These are phyloP conservation scores for Lipomyces yamanashiensis DNA, from an alignment of 805 yeast species.

Conservation along the genomic window DNA sequence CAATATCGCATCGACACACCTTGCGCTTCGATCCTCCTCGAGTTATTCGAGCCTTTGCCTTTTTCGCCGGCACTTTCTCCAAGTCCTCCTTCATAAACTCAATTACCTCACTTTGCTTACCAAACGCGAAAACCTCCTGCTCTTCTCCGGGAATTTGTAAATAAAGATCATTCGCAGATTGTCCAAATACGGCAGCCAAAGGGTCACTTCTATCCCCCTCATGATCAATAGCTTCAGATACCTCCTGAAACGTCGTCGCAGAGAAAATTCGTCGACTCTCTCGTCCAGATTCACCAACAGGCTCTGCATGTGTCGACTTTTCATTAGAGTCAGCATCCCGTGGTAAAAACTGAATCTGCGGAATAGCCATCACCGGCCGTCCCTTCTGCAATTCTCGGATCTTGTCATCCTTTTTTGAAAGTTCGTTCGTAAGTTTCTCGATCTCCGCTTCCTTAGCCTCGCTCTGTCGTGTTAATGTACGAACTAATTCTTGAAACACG, in stretches of 20 bases:
- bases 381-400: conserved; percentile 7
- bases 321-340: background rate
- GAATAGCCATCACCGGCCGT: conserved; percentile 17
- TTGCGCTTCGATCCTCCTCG: no score
- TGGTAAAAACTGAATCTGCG: conserved; percentile 3
- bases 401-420: conserved; percentile 1
- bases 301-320: background rate
- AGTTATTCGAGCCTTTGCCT: no score
- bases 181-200: background rate
- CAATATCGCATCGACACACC: no score
- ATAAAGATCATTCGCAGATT: background rate
- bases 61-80: no score
- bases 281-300: background rate
- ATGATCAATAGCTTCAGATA: background rate
- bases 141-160: background rate
- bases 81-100: background rate
- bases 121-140: background rate
- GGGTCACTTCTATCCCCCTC: background rate
- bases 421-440: background rate
- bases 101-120: background rate
- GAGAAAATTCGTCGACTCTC: background rate
- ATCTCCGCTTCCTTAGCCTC: conserved; percentile 8
- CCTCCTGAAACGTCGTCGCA: conserved; percentile 4
- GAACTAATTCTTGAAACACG: background rate
- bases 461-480: background rate